A percentile compares a stretch with the other conserved stretches of the same genome.
Conservation (phyloP, 2,329 filamentous ascomycete species). For the Aspergillus pseudoglaucus region DNA sequence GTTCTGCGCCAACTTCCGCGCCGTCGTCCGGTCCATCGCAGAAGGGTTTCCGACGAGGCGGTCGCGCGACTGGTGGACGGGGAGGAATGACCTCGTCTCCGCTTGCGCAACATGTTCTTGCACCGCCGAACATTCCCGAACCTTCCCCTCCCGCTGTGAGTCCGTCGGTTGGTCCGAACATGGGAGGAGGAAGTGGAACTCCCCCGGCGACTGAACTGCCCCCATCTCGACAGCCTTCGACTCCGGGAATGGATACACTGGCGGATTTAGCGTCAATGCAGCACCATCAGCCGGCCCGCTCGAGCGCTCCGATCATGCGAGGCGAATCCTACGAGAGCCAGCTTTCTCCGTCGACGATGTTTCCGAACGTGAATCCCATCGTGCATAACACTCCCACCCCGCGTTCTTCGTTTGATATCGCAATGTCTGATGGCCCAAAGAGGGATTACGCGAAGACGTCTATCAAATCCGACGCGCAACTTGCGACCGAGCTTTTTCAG, state of each 20-base stretch:
- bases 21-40: slow-evolving; percentile 21
- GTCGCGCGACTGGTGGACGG: slow-evolving; percentile 25
- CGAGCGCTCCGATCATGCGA: slow-evolving; percentile 32
- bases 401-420: slow-evolving; percentile 39
- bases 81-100: slow-evolving; percentile 35
- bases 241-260: slow-evolving; percentile 44
- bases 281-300: slow-evolving; percentile 38
- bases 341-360: slow-evolving; percentile 37
- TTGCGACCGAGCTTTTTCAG: slow-evolving; percentile 35
- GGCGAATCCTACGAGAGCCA: slow-evolving; percentile 38
- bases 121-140: slow-evolving; percentile 30
- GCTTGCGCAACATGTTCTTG: slow-evolving; percentile 37
- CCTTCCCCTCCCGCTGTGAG: slow-evolving; percentile 32
- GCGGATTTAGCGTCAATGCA: slow-evolving; percentile 44
- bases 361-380: slow-evolving; percentile 32
- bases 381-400: slow-evolving; percentile 34
- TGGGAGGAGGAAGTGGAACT: slow-evolving; percentile 27
- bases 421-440: slow-evolving; percentile 38
- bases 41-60: slow-evolving; percentile 32
- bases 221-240: slow-evolving; percentile 36
- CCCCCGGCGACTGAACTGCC: slow-evolving; percentile 28
- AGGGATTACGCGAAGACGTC: slow-evolving; percentile 38
- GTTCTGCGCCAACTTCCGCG: slow-evolving; percentile 18
- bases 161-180: slow-evolving; percentile 22
- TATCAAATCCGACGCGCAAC: slow-evolving; percentile 33